These are phyloP conservation scores for Syzygium grande DNA, from an alignment of 345 rosid species.

Conservation along the genomic window DNA sequence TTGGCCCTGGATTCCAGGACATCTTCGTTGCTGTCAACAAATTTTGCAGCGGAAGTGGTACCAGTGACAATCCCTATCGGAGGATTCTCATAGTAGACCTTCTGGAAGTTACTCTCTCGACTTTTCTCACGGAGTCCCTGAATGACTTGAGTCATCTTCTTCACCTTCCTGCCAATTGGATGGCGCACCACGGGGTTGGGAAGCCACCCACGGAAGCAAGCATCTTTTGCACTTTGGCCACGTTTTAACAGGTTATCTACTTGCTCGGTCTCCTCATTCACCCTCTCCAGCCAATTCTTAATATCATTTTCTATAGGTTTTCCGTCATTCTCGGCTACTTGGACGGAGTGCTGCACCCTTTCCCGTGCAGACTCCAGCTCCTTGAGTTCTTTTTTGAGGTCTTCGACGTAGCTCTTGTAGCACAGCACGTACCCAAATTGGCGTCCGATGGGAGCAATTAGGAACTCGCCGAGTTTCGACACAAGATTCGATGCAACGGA, in stretches of 20 bases:
- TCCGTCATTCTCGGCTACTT: fast-evolving
- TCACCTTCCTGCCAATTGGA: background rate
- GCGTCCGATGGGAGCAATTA: no score
- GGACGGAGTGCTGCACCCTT: fast-evolving
- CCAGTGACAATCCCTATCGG: background rate
- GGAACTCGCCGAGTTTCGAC: no score
- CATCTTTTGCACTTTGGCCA: background rate
- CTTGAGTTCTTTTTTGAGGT: background rate
- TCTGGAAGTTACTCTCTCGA: no score
- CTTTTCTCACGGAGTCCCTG: background rate
- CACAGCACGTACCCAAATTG: no score
- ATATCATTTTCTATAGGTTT: background rate
- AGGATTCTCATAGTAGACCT: background rate
- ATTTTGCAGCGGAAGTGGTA: background rate
- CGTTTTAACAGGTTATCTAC: fast-evolving
- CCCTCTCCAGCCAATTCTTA: background rate
- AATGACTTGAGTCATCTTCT: background rate
- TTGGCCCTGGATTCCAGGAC: background rate
- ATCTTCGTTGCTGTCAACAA: background rate
- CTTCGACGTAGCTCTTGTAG: no score
- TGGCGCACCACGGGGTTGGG: background rate
- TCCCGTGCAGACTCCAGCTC: fast-evolving
- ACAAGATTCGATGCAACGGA: no score
- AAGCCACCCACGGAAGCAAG: background rate
- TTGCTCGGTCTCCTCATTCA: fast-evolving